Base-by-base conservation (phyloP, 1,139 yeast genomes). In the Hyphopichia fennica region DNA sequence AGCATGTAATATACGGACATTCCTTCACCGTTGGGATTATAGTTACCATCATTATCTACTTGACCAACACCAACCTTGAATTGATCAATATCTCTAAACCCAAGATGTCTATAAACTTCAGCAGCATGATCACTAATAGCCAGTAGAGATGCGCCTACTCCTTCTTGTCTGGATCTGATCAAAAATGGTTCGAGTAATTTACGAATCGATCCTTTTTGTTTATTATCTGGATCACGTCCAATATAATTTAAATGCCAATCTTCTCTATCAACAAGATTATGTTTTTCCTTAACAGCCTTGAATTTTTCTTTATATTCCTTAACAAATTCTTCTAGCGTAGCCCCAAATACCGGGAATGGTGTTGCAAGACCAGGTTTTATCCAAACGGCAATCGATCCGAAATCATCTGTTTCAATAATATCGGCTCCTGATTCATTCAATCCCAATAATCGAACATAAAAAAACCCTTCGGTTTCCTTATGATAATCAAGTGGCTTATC, bases 301-400 rank as follows among this genome's bases (percentile, higher is more conserved):
- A 39, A 16, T 20, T 44, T 39, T 2, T 18, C 10, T 27, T 14
- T 17, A 34, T 32, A 43, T 25, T 42, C 43, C 3, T 25, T 13
- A 17, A 35, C 11, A 40, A 20, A 14, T 28, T 10, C 37, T 20
- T 19, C 19, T 10, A 33, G 3, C 16, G 23, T n/a, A 7, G 14
- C 25, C 4, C 25, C 35, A 18, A 33, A 19, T n/a, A 15, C 20
- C 3, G 27, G 39, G 17, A 31, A 34, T 2, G 19, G 42, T 15
- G 25, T 31, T 14, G n/a, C 22, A 22, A 22, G 9, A 3, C 45
- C 44, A n/a, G 51, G 51, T 25, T 38, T 39, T 13, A 41, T 35
- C 51, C 51, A 47, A 2, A 46, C 32, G 4, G 45, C 50, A 2
- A 47, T 44, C 7, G 43, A 45, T 10, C 41, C 42, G 35, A 37